phyloP scores from a whole-genome alignment of 1,139 yeast genomes.

The Kazachstania sp. region DNA sequence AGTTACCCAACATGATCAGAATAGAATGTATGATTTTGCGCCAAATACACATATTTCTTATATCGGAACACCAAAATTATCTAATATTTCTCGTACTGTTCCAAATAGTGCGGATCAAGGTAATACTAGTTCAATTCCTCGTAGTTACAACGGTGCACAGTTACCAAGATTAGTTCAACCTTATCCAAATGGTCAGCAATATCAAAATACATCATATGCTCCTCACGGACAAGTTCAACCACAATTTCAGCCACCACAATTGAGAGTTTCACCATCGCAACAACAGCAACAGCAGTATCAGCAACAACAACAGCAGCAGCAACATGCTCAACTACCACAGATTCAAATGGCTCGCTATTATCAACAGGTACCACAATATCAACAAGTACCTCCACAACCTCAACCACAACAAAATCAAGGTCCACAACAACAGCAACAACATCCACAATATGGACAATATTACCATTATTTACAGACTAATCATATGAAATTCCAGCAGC shows the following conservation, averaged over 20 bases:
- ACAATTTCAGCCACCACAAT: background rate
- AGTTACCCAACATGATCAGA: background rate
- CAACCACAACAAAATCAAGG: too few species aligned
- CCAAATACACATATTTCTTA: background rate
- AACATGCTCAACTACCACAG: background rate
- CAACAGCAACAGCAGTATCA: too few species aligned
- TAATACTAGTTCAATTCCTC: background rate
- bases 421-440: background rate
- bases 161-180: background rate
- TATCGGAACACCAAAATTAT: constrained; percentile 1
- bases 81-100: background rate
- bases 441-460: background rate
- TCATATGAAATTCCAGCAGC: too few species aligned
- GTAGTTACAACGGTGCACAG: background rate
- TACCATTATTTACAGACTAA: too few species aligned
- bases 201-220: too few species aligned
- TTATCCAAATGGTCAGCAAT: too few species aligned
- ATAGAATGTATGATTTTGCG: background rate
- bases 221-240: background rate
- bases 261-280: background rate
- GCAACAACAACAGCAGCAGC: background rate
- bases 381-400: background rate
- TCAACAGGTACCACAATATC: too few species aligned
- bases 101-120: background rate
- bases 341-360: too few species aligned